Base-by-base conservation (phyloP, 306 rosid genomes). In the Hippophae tibetana region DNA sequence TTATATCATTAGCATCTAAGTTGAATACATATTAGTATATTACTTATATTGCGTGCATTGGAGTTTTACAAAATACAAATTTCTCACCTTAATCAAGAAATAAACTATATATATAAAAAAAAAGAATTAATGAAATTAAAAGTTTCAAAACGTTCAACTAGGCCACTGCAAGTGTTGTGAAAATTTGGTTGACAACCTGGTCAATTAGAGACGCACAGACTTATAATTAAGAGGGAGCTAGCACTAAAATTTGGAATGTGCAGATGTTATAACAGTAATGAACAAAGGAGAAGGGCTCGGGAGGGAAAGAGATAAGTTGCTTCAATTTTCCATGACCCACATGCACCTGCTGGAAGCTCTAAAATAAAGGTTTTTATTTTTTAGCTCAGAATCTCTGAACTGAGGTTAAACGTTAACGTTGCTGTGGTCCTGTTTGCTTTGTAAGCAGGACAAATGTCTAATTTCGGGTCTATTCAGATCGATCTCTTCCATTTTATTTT, bases 291-390 rank as follows among this genome's bases (percentile, higher is more conserved):
- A 7, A 41, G 13, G 44, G 57, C 14, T 41, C 68, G 40, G 61
- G 62, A 47, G 61, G 13, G 67, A 41, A 49, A 64, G 54, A 14
- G 57, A 3, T 40, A 9, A 42, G 45, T 31, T 66, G 77, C 58
- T 81, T 77, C 82, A 79, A 71, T 65, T 79, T 79, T 86, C 78
- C 78, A 81, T 65, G 82, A 69, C 78, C 92, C 92, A 84, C 89
- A 78, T 79, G 86, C 81, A 67, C 74, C 80, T 0, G 54, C 87
- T 73, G 66, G 69, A 58, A 10, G 57, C 83, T 69, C 76, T 74
- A 70, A 61, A 78, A 60, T 78, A 74, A 64, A 58, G 43, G 71
- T 71, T 74, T 66, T 72, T 82, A 72, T 48, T 9, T 48, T 48
- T 48, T 48, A 12, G 6, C 63, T 58, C 64, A 10, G 43, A 25